phyloP scores from a whole-genome alignment of 352 stramenopile species.

The Globisporangium solare region DNA sequence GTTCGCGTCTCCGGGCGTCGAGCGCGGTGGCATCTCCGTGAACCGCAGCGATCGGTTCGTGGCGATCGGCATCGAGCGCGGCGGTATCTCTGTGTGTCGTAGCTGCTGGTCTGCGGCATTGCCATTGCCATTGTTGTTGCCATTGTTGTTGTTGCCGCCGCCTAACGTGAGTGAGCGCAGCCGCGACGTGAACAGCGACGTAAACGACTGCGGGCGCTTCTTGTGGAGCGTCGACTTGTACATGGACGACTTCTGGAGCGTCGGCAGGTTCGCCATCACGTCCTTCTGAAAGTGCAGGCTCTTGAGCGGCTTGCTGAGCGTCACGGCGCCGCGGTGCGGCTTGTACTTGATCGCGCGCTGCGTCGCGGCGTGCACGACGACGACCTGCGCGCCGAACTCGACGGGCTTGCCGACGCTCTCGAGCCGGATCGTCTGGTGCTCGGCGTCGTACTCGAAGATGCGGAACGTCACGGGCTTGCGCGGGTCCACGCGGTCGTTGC shows the following conservation, averaged over 20 bases:
- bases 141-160: background rate
- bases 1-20: too few relatives aligned
- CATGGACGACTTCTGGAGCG: constrained; percentile 39
- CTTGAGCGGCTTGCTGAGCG: constrained; percentile 59
- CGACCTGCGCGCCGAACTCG: constrained; percentile 42
- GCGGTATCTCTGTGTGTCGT: constrained; percentile 14
- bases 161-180: constrained; percentile 9
- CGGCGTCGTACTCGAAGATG: constrained; percentile 60
- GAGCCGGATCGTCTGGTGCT: constrained; percentile 46
- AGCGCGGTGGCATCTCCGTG: background rate
- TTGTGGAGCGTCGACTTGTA: constrained; percentile 10
- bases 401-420: constrained; percentile 50
- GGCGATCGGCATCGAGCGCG: constrained; percentile 8
- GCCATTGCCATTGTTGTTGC: background rate
- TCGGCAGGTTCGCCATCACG: constrained; percentile 41
- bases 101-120: constrained; percentile 1
- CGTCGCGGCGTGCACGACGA: constrained; percentile 62
- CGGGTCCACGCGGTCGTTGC: constrained; percentile 7
- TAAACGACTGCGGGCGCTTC: constrained; percentile 9
- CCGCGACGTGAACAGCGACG: constrained; percentile 11
- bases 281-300: constrained; percentile 61
- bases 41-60: background rate
- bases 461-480: constrained; percentile 53
- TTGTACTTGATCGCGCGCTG: constrained; percentile 58
- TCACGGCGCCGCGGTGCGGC: constrained; percentile 53